Evolutionary conservation across 768 basidiomycete genomes (phyloP).

Genomic region (Tubosaeta sp.): DNA sequence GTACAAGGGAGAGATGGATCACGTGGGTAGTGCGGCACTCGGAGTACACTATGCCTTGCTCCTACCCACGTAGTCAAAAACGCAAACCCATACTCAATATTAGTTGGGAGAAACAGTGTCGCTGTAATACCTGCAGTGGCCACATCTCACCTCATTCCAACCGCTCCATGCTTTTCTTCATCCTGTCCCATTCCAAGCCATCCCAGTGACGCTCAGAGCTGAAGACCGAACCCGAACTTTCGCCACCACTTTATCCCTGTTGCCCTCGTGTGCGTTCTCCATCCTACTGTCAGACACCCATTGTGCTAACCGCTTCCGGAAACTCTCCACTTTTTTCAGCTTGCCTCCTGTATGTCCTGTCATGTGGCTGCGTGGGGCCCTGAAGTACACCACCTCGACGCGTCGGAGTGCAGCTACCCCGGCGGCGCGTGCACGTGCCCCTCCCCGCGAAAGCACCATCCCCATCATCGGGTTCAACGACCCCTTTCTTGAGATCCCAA

Average conservation of each 20-base stretch:
- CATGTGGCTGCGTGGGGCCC: neutral
- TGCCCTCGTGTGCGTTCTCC: neutral
- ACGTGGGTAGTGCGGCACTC: too few species aligned
- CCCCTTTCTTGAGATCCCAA: slow-evolving; percentile 9
- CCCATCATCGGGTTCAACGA: slow-evolving; percentile 7
- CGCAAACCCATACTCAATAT: too few species aligned
- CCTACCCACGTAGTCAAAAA: too few species aligned
- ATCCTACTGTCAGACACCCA: neutral
- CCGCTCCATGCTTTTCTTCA: too few species aligned
- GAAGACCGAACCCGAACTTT: too few species aligned
- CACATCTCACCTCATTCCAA: too few species aligned
- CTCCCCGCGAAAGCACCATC: slow-evolving; percentile 10
- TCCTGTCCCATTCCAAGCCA: too few species aligned
- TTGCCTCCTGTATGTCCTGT: neutral
- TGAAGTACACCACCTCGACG: slow-evolving; percentile 1
- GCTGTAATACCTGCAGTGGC: too few species aligned
- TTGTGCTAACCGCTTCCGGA: neutral
- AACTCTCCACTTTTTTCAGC: neutral
- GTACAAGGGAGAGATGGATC: too few species aligned
- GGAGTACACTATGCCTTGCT: too few species aligned
- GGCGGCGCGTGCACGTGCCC: neutral
- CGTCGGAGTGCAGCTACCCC: slow-evolving; percentile 7
- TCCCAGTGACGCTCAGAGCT: too few species aligned
- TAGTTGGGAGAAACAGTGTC: too few species aligned
- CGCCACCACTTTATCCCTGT: slow-evolving; percentile 1